Conservation (phyloP, 1,284 basidiomycete genomes). For the Sphagnurus paluster region DNA sequence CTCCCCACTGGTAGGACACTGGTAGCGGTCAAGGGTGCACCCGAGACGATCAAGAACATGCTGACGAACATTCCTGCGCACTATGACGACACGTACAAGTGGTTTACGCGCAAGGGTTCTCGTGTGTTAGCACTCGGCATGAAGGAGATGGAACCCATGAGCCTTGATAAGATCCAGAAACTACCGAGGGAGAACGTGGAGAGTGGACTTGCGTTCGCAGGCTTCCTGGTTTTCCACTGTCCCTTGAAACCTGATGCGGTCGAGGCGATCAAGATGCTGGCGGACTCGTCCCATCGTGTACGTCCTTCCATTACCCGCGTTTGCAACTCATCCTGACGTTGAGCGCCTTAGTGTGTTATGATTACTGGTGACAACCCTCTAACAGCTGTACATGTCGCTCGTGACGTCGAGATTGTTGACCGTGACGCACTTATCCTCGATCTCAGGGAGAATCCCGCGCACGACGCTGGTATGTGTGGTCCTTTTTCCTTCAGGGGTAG, state of each 20-base stretch:
- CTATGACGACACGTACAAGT: slow-evolving; percentile 94
- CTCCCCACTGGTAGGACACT: slow-evolving; percentile 62
- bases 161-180: slow-evolving; percentile 69
- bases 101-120: slow-evolving; percentile 88
- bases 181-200: slow-evolving; percentile 80
- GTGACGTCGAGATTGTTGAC: slow-evolving; percentile 94
- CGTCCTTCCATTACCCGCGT: slow-evolving; percentile 32
- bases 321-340: no score
- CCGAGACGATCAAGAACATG: slow-evolving; percentile 92
- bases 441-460: slow-evolving; percentile 75
- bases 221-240: slow-evolving; percentile 96
- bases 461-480: slow-evolving; percentile 57
- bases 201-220: slow-evolving; percentile 75
- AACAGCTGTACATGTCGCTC: slow-evolving; percentile 92
- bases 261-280: slow-evolving; percentile 86
- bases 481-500: neutral
- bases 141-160: slow-evolving; percentile 67
- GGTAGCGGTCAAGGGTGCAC: slow-evolving; percentile 89
- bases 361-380: slow-evolving; percentile 97
- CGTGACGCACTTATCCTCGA: slow-evolving; percentile 91
- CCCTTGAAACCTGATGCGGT: slow-evolving; percentile 94
- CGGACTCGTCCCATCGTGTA: slow-evolving; percentile 92
- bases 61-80: slow-evolving; percentile 67
- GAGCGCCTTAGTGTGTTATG: slow-evolving; percentile 79
- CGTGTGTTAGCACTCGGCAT: slow-evolving; percentile 88